These are phyloP conservation scores for Annulohypoxylon moriforme DNA, from an alignment of 495 filamentous ascomycete species.

Conservation along the genomic window DNA sequence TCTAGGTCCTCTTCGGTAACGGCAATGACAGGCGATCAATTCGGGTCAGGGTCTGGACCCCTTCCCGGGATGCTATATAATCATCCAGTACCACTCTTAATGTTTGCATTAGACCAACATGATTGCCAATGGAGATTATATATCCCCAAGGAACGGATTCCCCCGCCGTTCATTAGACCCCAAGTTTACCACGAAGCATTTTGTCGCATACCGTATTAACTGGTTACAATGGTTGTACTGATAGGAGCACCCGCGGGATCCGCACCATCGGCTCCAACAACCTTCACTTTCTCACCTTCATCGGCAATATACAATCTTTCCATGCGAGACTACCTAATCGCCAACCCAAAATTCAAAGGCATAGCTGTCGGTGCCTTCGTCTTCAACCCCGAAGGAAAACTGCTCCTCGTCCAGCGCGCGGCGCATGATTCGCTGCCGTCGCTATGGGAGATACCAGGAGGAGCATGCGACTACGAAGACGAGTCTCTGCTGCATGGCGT, in stretches of 20 bases:
- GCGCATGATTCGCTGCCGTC: constrained; percentile 61
- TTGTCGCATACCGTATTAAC: neutral
- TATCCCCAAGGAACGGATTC: neutral
- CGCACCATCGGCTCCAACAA: constrained; percentile 31
- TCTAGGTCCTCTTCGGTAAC: neutral
- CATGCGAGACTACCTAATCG: constrained; percentile 37
- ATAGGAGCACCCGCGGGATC: constrained; percentile 13
- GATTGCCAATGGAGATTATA: neutral
- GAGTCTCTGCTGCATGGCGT: constrained; percentile 60
- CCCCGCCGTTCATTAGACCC: neutral
- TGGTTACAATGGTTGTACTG: constrained; percentile 48
- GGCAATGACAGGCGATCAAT: constrained; percentile 15
- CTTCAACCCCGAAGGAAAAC: constrained; percentile 46
- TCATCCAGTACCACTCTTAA: neutral
- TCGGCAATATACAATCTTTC: constrained; percentile 44
- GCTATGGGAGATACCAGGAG: constrained; percentile 68
- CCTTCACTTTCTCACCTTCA: constrained; percentile 43
- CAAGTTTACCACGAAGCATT: constrained; percentile 1
- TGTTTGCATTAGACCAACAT: constrained; percentile 2
- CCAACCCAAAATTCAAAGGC: constrained; percentile 35
- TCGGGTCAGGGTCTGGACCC: neutral
- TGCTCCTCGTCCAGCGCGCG: constrained; percentile 65
- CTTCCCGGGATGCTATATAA: constrained; percentile 21
- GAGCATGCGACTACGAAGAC: constrained; percentile 62
- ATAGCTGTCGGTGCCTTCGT: constrained; percentile 53